Evolutionary conservation across 2,329 filamentous ascomycete genomes (phyloP).

Genomic region (Dothistroma septosporum): DNA sequence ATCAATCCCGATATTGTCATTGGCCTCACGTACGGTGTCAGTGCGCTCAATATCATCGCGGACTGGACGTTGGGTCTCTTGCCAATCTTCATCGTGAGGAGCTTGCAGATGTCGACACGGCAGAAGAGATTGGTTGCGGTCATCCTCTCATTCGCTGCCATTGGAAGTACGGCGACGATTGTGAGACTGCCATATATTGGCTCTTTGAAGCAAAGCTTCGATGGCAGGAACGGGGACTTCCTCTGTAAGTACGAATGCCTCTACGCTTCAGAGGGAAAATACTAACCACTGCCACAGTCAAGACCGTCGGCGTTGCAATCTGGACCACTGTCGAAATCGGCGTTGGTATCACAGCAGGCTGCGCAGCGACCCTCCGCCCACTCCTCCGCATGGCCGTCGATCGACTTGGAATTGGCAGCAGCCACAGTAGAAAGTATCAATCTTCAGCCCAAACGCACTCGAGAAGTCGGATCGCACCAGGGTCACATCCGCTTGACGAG

Average conservation of each 20-base stretch:
- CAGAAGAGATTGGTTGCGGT: slow-evolving; percentile 38
- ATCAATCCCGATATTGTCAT: slow-evolving; percentile 47
- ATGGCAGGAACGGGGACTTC: slow-evolving; percentile 38
- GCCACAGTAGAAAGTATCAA: slow-evolving; percentile 9
- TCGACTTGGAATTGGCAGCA: slow-evolving; percentile 15
- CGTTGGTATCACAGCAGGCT: slow-evolving; percentile 40
- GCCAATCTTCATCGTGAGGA: slow-evolving; percentile 41
- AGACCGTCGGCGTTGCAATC: slow-evolving; percentile 40
- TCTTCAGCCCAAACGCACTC: slow-evolving; percentile 5
- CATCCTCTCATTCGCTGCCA: slow-evolving; percentile 40
- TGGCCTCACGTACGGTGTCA: slow-evolving; percentile 34
- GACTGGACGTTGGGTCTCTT: slow-evolving; percentile 42
- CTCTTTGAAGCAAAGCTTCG: slow-evolving; percentile 35
- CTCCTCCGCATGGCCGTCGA: slow-evolving; percentile 37
- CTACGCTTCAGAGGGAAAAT: not conserved
- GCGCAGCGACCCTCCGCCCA: slow-evolving; percentile 48
- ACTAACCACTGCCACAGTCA: slow-evolving; percentile 25
- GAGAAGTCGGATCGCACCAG: slow-evolving; percentile 7
- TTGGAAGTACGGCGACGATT: slow-evolving; percentile 51
- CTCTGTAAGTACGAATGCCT: slow-evolving; percentile 31
- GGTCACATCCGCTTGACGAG: slow-evolving; percentile 8
- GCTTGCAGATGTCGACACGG: slow-evolving; percentile 39
- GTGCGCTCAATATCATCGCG: slow-evolving; percentile 39
- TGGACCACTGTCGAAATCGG: slow-evolving; percentile 35
- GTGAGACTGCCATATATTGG: slow-evolving; percentile 45